Evolutionary conservation across 2,329 filamentous ascomycete genomes (phyloP).

Genomic region (Botrytis elliptica): DNA sequence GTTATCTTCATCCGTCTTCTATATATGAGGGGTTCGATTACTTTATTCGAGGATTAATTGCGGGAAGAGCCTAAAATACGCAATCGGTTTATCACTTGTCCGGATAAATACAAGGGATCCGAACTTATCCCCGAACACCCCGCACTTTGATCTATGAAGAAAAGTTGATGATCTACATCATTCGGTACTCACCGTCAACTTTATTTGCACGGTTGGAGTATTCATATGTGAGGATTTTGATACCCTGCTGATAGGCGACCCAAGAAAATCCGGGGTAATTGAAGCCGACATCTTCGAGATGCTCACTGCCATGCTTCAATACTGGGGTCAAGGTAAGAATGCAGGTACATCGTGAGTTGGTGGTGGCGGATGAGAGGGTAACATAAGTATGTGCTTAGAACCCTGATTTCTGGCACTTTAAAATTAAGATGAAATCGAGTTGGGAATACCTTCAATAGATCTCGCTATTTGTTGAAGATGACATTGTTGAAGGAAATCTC

Average conservation of each 20-base stretch:
- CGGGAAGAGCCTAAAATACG: not conserved
- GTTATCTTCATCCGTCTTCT: not conserved
- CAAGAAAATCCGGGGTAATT: constrained; percentile 9
- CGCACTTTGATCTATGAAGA: not conserved
- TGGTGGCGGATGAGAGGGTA: not conserved
- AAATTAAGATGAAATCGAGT: not conserved
- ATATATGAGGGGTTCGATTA: not conserved
- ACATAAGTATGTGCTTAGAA: not conserved
- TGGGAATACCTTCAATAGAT: not conserved
- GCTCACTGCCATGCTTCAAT: not conserved
- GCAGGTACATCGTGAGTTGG: constrained; percentile 1
- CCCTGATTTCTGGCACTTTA: too few relatives aligned
- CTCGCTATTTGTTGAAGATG: not conserved
- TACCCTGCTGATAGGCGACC: not conserved
- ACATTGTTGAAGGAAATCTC: not conserved
- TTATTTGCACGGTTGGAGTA: constrained; percentile 5
- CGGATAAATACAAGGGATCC: constrained; percentile 8
- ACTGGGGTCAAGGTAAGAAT: not conserved
- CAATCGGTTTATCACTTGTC: not conserved
- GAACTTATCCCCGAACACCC: not conserved
- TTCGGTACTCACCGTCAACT: not conserved
- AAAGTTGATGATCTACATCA: constrained; percentile 7
- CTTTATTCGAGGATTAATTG: constrained; percentile 1
- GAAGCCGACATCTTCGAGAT: constrained; percentile 5
- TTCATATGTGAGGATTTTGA: not conserved